Base-by-base conservation (phyloP, 495 filamentous ascomycete species). In the Sabuloglossum arenarium region DNA sequence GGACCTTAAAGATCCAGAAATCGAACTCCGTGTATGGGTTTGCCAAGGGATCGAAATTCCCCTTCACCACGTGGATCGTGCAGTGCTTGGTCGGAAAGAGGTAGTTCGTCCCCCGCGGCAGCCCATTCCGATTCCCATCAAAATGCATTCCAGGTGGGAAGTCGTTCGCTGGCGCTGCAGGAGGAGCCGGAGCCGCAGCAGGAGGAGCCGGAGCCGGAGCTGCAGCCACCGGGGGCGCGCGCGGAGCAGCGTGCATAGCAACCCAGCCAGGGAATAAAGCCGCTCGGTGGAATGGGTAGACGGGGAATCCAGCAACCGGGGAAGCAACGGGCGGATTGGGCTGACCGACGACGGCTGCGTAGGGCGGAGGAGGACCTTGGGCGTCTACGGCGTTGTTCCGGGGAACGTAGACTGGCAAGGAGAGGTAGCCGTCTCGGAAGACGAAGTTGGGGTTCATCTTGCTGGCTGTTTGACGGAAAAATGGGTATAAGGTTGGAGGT, bases 41-140 rank as follows among this genome's bases (percentile, higher is more conserved):
- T 24, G 63, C 55, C 16, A 47, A 55, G 19, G 60, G 62, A 31
- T 58, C 56, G 29, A 23, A 19, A 2, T 29, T 39, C 5, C 57
- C 58, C 5, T 19, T 21, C 3, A 64, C 16, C 49, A 63, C 42
- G 29, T 65, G 52, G 28, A 65, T 19, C 16, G 47, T 32, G 14
- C 59, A 61, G 9, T 60, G 54, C 29, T 60, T 39, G n/a, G 21
- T 45, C 4, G 60, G 60, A 28, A 53, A 55, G 24, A 61, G 49
- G 31, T 57, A 60, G 21, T 46, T 58, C 21, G 34, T 39, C 30
- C 34, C 55, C 0, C 23, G 47, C 3, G 46, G 29, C 14, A 57
- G 37, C 14, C 42, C 56, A 0, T 43, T 54, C 19, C 50, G 24
- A 14, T 23, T 21, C 0, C 54, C 45, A n/a, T 56, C 16, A 21